Conservation (phyloP, 129 eudicot species). For the Centrapalus pauciflorus region DNA sequence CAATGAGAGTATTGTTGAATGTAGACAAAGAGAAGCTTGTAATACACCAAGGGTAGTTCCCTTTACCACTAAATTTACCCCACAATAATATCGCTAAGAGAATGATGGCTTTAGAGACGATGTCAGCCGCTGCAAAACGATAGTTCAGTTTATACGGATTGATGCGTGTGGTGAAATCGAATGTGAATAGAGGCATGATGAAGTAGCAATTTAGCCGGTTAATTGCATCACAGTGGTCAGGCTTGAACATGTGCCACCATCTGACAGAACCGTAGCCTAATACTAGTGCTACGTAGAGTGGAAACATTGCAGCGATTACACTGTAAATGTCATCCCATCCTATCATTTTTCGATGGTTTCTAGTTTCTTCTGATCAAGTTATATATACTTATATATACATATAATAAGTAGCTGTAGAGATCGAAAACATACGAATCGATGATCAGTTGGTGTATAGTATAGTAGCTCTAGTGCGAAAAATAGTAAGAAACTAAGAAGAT, state of each 20-base stretch:
- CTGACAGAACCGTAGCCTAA: too few relatives aligned
- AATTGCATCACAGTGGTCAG: too few relatives aligned
- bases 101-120: slow-evolving; percentile 25
- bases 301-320: slow-evolving; percentile 42
- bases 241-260: too few relatives aligned
- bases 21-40: slow-evolving; percentile 34
- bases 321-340: slow-evolving; percentile 41
- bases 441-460: too few relatives aligned
- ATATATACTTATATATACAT: too few relatives aligned
- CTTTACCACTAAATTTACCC: slow-evolving; percentile 27
- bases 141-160: slow-evolving; percentile 38
- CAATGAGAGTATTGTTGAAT: slow-evolving; percentile 33
- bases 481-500: too few relatives aligned
- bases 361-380: not conserved
- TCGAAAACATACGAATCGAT: too few relatives aligned
- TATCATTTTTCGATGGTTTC: slow-evolving; percentile 25
- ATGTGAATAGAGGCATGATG: slow-evolving; percentile 41
- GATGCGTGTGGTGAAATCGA: slow-evolving; percentile 30
- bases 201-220: slow-evolving; percentile 35
- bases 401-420: too few relatives aligned
- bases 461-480: too few relatives aligned
- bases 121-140: slow-evolving; percentile 34
- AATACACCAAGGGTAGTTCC: slow-evolving; percentile 36
- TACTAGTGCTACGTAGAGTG: too few relatives aligned
- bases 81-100: slow-evolving; percentile 21